Percentiles rank a stretch among this genome's conserved stretches.
These are phyloP conservation scores for Colletotrichum tofieldiae DNA, from an alignment of 2,329 filamentous ascomycete species.

Conservation along the genomic window DNA sequence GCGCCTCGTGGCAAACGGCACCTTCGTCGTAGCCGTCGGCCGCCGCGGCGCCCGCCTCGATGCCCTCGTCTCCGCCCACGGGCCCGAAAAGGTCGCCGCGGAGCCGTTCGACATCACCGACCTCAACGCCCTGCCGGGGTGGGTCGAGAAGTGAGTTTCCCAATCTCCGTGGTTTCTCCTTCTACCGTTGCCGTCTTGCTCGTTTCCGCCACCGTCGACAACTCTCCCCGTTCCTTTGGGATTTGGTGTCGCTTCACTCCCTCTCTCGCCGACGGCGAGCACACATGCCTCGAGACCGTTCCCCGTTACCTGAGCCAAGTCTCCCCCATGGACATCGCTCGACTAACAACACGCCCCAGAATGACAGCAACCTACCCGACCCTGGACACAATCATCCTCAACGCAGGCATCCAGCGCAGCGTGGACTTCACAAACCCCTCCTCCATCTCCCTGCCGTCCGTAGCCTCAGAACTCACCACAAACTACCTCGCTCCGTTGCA, in stretches of 20 bases:
- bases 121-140: constrained; percentile 57
- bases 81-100: constrained; percentile 57
- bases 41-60: constrained; percentile 69
- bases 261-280: too few relatives aligned
- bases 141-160: constrained; percentile 55
- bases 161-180: neutral
- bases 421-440: constrained; percentile 63
- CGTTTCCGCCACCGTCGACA: too few relatives aligned
- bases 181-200: neutral
- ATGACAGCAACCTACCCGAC: constrained; percentile 59
- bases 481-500: constrained; percentile 65
- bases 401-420: constrained; percentile 68
- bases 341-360: constrained; percentile 44
- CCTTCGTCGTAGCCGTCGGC: constrained; percentile 70
- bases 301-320: neutral
- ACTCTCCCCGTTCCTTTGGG: too few relatives aligned
- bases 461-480: constrained; percentile 61
- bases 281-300: neutral
- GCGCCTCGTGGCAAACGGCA: constrained; percentile 59
- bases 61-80: constrained; percentile 64
- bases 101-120: constrained; percentile 63
- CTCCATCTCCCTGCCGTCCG: constrained; percentile 51
- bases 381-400: constrained; percentile 71
- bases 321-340: neutral
- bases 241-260: too few relatives aligned